Evolutionary conservation across 345 rosid species (phyloP).

Genomic region (Citrus unshiu): DNA sequence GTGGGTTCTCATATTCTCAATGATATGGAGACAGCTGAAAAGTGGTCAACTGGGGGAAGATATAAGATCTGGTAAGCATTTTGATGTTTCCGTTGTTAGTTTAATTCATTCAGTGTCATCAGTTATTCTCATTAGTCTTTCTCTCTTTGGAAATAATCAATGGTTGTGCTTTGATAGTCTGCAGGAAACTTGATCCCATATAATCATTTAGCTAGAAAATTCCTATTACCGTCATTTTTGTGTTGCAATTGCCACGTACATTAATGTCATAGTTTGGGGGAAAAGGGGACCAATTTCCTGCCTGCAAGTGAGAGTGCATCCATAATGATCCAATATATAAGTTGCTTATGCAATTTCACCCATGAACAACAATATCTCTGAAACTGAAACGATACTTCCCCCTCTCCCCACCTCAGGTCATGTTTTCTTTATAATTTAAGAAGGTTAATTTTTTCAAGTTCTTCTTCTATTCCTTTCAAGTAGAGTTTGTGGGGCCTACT

Average conservation of each 20-base stretch:
- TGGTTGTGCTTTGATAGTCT: neutral
- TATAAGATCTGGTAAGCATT: conserved; percentile 85
- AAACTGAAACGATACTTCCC: neutral
- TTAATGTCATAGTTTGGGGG: neutral
- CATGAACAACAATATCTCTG: neutral
- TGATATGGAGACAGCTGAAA: conserved; percentile 75
- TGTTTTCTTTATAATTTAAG: neutral
- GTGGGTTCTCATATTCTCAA: conserved; percentile 90
- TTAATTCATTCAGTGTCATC: neutral
- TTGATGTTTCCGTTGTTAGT: neutral
- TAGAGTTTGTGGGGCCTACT: neutral
- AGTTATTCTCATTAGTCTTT: neutral
- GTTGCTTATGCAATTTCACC: neutral
- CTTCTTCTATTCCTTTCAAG: neutral
- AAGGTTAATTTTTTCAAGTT: neutral
- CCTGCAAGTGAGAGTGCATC: neutral
- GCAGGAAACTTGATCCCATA: neutral
- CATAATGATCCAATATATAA: neutral
- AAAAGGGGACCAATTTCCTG: neutral
- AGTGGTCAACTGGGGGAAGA: conserved; percentile 95
- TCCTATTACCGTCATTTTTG: neutral
- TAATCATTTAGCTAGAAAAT: neutral
- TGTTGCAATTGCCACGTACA: neutral
- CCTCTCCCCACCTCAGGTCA: neutral
- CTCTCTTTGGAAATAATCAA: neutral